phyloP scores from a whole-genome alignment of 306 rosid species.

The Malus fusca region DNA sequence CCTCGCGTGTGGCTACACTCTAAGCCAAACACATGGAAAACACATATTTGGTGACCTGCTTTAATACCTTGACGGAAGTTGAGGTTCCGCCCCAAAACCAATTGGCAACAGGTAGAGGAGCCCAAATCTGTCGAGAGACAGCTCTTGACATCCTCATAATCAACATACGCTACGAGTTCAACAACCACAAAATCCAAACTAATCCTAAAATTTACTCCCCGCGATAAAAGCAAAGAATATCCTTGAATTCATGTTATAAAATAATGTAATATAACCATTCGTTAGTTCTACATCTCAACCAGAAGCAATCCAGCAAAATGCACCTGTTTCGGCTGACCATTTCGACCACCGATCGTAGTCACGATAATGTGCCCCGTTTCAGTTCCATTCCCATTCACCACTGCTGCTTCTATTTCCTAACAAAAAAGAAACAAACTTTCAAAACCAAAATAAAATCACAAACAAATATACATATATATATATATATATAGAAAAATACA shows the following conservation, averaged over 20 bases:
- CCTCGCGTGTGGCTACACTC: no score
- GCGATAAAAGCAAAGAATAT: neutral
- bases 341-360: conserved; percentile 60
- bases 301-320: neutral
- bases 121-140: no score
- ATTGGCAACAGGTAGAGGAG: no score
- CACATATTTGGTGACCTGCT: no score
- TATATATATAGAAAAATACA: neutral
- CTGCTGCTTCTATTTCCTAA: conserved; percentile 55
- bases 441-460: neutral
- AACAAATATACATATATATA: neutral
- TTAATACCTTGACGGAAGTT: no score
- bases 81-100: no score
- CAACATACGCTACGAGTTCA: neutral
- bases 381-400: conserved; percentile 63
- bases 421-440: neutral
- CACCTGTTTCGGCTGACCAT: conserved; percentile 71
- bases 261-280: neutral
- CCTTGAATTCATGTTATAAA: neutral
- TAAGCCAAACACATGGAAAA: no score
- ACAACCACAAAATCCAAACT: neutral
- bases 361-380: conserved; percentile 69
- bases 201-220: neutral
- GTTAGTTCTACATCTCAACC: neutral
- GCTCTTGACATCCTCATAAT: no score